Percentiles rank a stretch among this genome's conserved stretches.
These are phyloP conservation scores for Hyphopichia buzzinii DNA, from an alignment of 1,139 yeast species.

Conservation along the genomic window DNA sequence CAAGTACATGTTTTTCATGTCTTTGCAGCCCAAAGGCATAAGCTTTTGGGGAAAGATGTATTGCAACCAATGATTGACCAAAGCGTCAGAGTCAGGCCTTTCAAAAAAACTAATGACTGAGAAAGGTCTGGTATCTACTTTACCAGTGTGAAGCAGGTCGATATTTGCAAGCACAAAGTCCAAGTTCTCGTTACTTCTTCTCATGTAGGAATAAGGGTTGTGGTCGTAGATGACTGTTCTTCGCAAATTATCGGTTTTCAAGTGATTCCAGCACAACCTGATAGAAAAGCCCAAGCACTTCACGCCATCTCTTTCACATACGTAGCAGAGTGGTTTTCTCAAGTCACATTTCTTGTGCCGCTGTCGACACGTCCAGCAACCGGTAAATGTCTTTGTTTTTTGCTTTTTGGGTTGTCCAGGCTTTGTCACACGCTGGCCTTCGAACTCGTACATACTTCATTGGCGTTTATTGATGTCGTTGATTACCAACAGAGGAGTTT, in stretches of 20 bases:
- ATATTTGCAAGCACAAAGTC: conserved; percentile 2
- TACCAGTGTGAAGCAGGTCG: not conserved
- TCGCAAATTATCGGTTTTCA: conserved; percentile 5
- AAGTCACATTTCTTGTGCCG: conserved; percentile 23
- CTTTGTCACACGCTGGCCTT: no score
- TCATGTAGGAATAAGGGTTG: not conserved
- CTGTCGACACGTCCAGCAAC: conserved; percentile 19
- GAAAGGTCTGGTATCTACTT: not conserved
- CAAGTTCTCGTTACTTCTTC: conserved; percentile 1
- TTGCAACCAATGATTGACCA: conserved; percentile 2
- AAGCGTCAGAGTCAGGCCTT: not conserved
- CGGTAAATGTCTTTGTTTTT: conserved; percentile 11
- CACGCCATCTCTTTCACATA: conserved; percentile 3
- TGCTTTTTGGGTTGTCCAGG: conserved; percentile 1
- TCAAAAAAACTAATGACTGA: conserved; percentile 1
- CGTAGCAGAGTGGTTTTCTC: conserved; percentile 14
- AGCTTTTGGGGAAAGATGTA: not conserved
- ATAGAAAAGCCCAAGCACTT: conserved; percentile 4
- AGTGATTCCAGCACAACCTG: conserved; percentile 4
- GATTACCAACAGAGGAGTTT: no score
- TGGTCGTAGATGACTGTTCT: conserved; percentile 4
- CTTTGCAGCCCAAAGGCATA: conserved; percentile 1
- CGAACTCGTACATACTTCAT: no score
- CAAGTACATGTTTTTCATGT: not conserved
- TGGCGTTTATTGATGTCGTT: no score